Evolutionary conservation across 148 eudicot species (phyloP).

Genomic region (Hydrangea macrophylla): DNA sequence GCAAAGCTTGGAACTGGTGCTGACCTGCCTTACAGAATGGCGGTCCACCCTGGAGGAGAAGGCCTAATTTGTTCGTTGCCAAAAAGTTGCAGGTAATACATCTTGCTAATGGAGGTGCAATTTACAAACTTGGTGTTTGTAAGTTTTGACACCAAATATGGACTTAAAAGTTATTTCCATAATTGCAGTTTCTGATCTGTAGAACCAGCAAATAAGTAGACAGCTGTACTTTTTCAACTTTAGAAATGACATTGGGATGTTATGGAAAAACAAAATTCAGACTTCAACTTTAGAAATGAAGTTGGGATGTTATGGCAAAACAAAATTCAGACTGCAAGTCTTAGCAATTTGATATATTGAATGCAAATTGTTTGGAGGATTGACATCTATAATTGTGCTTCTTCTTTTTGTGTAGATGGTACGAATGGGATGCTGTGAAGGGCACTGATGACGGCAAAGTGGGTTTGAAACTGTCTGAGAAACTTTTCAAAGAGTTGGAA

Average conservation of each 20-base stretch:
- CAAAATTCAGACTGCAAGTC: too few species aligned
- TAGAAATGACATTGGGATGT: not conserved
- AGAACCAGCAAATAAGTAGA: too few species aligned
- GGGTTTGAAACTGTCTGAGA: slow-evolving; percentile 50
- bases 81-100: slow-evolving; percentile 59
- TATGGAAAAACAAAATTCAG: not conserved
- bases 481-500: slow-evolving; percentile 48
- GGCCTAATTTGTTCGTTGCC: slow-evolving; percentile 74
- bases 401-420: slow-evolving; percentile 43
- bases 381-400: not conserved
- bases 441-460: slow-evolving; percentile 24
- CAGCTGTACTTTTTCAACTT: not conserved
- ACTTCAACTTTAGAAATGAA: not conserved
- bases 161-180: too few species aligned
- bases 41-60: slow-evolving; percentile 87
- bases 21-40: slow-evolving; percentile 90
- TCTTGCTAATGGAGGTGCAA: too few species aligned
- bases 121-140: too few species aligned
- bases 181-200: too few species aligned
- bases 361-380: not conserved
- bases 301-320: not conserved
- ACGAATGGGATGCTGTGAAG: slow-evolving; percentile 51
- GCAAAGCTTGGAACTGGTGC: slow-evolving; percentile 50
- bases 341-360: not conserved
- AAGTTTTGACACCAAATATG: too few species aligned